phyloP scores from a whole-genome alignment of 202 grass and related monocot genomes.

The Dendrocalamus latiflorus region DNA sequence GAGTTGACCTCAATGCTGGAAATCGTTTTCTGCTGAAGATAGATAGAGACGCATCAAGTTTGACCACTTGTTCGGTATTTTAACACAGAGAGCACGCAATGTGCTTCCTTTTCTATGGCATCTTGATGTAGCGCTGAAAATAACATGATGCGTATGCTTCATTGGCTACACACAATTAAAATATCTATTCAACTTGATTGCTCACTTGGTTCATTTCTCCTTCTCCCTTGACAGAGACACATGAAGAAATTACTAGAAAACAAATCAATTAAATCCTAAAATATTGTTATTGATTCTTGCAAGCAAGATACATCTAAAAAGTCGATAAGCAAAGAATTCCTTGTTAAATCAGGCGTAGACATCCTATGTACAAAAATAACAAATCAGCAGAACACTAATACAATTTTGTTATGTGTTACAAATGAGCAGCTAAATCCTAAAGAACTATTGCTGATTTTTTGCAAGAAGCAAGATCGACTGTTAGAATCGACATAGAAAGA shows the following conservation, averaged over 20 bases:
- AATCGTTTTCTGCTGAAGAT: neutral
- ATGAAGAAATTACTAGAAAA: neutral
- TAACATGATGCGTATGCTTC: neutral
- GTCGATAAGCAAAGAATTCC: neutral
- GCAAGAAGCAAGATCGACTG: slow-evolving; percentile 1
- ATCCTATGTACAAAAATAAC: slow-evolving; percentile 1
- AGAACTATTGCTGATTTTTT: neutral
- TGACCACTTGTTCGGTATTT: slow-evolving; percentile 5
- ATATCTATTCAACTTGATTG: slow-evolving; percentile 10
- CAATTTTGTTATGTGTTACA: neutral
- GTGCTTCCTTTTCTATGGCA: neutral
- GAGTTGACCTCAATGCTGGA: neutral
- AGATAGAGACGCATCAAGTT: neutral
- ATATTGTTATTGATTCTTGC: neutral
- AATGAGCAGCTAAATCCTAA: neutral
- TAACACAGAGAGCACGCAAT: slow-evolving; percentile 9
- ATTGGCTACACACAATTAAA: neutral
- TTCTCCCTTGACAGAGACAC: too few species aligned
- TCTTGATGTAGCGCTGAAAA: neutral
- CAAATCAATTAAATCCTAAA: too few species aligned
- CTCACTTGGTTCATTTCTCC: neutral
- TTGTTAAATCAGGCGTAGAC: neutral
- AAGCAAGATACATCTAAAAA: neutral
- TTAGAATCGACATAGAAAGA: slow-evolving; percentile 6
- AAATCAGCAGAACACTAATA: neutral